These are phyloP conservation scores for Vigna radiata DNA, from an alignment of 306 rosid genomes.

Conservation along the genomic window DNA sequence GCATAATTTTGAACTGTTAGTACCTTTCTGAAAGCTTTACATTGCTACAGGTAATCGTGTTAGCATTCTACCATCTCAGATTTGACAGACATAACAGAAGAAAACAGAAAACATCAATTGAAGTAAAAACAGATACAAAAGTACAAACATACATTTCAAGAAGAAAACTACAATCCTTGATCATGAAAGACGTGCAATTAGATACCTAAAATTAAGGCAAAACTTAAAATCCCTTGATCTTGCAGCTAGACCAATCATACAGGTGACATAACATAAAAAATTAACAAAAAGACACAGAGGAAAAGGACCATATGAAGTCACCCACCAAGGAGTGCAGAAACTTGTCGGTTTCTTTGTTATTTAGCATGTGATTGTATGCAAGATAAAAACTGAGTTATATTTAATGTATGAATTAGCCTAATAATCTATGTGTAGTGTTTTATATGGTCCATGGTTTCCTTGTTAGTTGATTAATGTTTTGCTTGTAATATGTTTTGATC, in stretches of 20 bases:
- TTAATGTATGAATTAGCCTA: conserved; percentile 12
- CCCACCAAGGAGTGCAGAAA: conserved; percentile 1
- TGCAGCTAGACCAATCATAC: neutral
- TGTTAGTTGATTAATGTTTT: neutral
- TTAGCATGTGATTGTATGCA: neutral
- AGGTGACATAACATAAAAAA: neutral
- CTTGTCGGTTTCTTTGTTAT: neutral
- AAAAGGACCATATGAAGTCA: conserved; percentile 21
- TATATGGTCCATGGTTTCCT: conserved; percentile 3
- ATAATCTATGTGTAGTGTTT: conserved; percentile 3
- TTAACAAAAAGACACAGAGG: neutral
- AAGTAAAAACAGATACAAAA: neutral
- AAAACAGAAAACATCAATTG: neutral
- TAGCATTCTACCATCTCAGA: neutral
- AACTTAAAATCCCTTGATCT: neutral
- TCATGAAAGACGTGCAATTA: neutral
- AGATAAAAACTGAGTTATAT: neutral
- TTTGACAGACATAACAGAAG: neutral
- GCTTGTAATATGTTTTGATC: neutral
- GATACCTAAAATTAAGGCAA: neutral
- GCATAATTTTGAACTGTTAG: too few relatives aligned
- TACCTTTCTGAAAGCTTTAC: too few relatives aligned
- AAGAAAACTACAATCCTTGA: neutral
- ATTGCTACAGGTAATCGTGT: neutral
- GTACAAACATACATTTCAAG: neutral